These are phyloP conservation scores for Xylariaceae sp. DNA, from an alignment of 2,329 filamentous ascomycete genomes.

Conservation along the genomic window DNA sequence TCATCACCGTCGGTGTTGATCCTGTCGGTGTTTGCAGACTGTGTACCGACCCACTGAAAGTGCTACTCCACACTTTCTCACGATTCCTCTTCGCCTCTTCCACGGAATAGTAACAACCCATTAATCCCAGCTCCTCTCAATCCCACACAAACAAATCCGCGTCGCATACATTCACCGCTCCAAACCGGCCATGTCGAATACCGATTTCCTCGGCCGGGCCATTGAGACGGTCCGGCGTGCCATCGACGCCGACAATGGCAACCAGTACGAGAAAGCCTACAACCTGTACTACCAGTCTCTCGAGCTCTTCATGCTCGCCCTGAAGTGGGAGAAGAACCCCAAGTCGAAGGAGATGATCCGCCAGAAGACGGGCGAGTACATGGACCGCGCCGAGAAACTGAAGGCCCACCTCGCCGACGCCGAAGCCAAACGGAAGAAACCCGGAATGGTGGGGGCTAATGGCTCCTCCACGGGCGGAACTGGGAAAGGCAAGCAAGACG, in stretches of 20 bases:
- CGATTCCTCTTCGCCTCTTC: neutral
- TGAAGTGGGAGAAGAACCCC: conserved; percentile 99
- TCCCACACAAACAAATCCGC: neutral
- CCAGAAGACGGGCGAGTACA: conserved; percentile 91
- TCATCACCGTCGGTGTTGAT: neutral
- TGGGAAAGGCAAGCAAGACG: conserved; percentile 52
- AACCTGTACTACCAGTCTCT: conserved; percentile 92
- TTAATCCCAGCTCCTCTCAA: neutral
- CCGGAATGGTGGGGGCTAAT: conserved; percentile 66
- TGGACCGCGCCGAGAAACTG: conserved; percentile 97
- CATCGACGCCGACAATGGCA: conserved; percentile 91
- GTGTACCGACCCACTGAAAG: neutral
- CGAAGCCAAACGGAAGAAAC: conserved; percentile 65
- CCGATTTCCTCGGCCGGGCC: conserved; percentile 92
- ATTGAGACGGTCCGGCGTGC: conserved; percentile 97
- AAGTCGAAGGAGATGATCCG: conserved; percentile 97
- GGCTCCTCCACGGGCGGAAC: conserved; percentile 59
- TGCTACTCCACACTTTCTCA: neutral
- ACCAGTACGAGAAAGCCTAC: conserved; percentile 96
- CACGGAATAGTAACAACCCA: neutral
- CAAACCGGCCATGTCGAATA: conserved; percentile 69
- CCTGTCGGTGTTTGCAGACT: neutral
- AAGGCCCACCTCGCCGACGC: conserved; percentile 80
- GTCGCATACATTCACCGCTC: conserved; percentile 2
- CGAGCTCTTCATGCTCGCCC: conserved; percentile 95